phyloP scores from a whole-genome alignment of 768 basidiomycete species.

The Psilocybe azurescens region DNA sequence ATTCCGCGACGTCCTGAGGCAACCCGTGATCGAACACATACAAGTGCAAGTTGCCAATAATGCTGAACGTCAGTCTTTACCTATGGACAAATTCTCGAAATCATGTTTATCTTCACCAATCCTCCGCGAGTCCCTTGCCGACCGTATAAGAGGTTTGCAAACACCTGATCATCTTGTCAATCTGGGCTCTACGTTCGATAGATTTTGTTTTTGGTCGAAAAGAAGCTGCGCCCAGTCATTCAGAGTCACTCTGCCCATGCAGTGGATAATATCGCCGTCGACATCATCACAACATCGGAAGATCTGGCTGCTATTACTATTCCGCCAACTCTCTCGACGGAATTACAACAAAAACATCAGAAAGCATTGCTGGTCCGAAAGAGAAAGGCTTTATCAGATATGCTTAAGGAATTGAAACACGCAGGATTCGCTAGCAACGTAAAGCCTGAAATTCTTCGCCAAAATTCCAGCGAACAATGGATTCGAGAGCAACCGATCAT shows the following conservation, averaged over 20 bases:
- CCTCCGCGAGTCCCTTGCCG: not conserved
- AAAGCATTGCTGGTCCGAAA: slow-evolving; percentile 85
- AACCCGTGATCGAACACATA: slow-evolving; percentile 59
- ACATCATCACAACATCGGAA: slow-evolving; percentile 67
- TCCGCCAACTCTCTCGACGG: slow-evolving; percentile 45
- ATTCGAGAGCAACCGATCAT: slow-evolving; percentile 65
- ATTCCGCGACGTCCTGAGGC: slow-evolving; percentile 87
- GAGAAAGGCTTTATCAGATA: slow-evolving; percentile 88
- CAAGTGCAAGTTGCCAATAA: slow-evolving; percentile 39
- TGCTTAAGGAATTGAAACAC: slow-evolving; percentile 86
- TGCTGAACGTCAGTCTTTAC: slow-evolving; percentile 35
- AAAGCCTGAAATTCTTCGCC: slow-evolving; percentile 69
- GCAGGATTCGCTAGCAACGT: slow-evolving; percentile 76
- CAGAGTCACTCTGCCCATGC: slow-evolving; percentile 39
- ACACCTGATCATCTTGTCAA: slow-evolving; percentile 48
- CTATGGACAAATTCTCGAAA: not conserved
- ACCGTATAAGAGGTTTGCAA: not conserved
- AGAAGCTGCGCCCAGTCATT: slow-evolving; percentile 48
- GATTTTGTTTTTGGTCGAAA: slow-evolving; percentile 51
- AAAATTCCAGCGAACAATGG: slow-evolving; percentile 61
- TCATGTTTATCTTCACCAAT: not conserved
- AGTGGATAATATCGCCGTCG: slow-evolving; percentile 61
- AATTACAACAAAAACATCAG: slow-evolving; percentile 62
- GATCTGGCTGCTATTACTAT: slow-evolving; percentile 55
- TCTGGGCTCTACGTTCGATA: slow-evolving; percentile 53